These are phyloP conservation scores for Colletotrichum camelliae DNA, from an alignment of 2,329 filamentous ascomycete genomes.

Conservation along the genomic window DNA sequence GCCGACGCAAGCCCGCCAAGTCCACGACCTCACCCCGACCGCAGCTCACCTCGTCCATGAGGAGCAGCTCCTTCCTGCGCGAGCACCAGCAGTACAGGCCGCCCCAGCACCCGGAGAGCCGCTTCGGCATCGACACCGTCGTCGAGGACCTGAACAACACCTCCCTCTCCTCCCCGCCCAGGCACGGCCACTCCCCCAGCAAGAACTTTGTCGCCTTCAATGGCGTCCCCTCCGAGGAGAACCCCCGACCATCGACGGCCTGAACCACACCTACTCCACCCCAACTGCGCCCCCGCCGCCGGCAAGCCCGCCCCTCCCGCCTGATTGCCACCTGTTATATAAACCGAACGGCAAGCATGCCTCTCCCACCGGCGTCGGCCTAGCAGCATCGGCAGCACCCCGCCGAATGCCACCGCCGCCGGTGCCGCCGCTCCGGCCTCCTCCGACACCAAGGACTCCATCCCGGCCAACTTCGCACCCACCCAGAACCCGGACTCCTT, in stretches of 20 bases:
- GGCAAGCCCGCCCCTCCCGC: constrained; percentile 52
- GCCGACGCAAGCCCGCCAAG: constrained; percentile 36
- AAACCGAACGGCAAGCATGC: constrained; percentile 43
- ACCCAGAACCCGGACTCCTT: constrained; percentile 63
- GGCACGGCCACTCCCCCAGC: background rate
- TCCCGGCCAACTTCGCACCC: constrained; percentile 63
- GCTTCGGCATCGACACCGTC: constrained; percentile 69
- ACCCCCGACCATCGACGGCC: constrained; percentile 62
- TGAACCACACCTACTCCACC: constrained; percentile 69
- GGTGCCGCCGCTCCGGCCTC: constrained; percentile 18
- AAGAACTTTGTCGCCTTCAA: constrained; percentile 57
- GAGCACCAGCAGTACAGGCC: constrained; percentile 70
- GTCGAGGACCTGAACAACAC: constrained; percentile 58
- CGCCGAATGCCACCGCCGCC: background rate
- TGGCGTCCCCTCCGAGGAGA: constrained; percentile 64
- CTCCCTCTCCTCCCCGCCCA: constrained; percentile 37
- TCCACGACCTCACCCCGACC: constrained; percentile 44
- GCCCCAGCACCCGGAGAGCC: constrained; percentile 56
- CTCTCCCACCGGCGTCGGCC: background rate
- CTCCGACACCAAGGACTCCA: constrained; percentile 34
- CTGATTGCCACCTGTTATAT: constrained; percentile 71
- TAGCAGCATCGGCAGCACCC: background rate
- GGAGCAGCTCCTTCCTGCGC: constrained; percentile 66
- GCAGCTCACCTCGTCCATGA: constrained; percentile 55
- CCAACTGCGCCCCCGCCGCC: constrained; percentile 61